Percentiles rank a stretch among this genome's conserved stretches.
phyloP scores from a whole-genome alignment of 257 asterid genomes.

The Przewalskia tangutica region DNA sequence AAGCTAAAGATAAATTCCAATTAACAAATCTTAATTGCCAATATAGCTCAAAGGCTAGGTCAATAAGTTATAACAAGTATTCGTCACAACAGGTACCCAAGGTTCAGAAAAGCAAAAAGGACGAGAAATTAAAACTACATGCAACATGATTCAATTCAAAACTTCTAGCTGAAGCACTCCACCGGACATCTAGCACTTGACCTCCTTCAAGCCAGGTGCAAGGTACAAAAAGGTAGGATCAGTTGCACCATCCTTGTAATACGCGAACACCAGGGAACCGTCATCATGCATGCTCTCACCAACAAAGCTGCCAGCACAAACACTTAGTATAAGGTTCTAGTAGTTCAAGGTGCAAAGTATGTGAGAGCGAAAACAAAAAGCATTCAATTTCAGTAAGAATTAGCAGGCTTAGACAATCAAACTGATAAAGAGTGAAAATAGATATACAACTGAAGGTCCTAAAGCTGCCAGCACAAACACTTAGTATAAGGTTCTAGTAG shows the following conservation, averaged over 20 bases:
- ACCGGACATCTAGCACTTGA: constrained; percentile 50
- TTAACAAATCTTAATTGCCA: not conserved
- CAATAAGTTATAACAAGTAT: not conserved
- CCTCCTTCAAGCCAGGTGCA: constrained; percentile 68
- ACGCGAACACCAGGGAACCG: constrained; percentile 64
- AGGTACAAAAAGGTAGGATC: constrained; percentile 86
- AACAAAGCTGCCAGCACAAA: constrained; percentile 41
- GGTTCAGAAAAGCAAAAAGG: not conserved
- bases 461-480: constrained; percentile 28
- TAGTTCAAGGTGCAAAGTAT: not conserved
- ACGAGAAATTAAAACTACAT: not conserved
- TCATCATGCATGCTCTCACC: constrained; percentile 91
- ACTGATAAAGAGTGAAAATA: no score
- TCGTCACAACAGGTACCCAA: not conserved
- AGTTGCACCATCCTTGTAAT: constrained; percentile 73
- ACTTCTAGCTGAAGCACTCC: not conserved
- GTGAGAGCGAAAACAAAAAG: no score
- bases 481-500: not conserved
- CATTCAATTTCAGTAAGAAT: not conserved
- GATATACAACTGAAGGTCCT: no score
- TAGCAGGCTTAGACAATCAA: not conserved
- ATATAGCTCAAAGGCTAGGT: not conserved
- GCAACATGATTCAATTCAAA: not conserved
- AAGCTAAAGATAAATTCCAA: no score
- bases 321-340: not conserved